Evolutionary conservation across 2,329 filamentous ascomycete species (phyloP), one percentile per base, ranked within the genome.

Genomic region (Penicillium sp.): DNA sequence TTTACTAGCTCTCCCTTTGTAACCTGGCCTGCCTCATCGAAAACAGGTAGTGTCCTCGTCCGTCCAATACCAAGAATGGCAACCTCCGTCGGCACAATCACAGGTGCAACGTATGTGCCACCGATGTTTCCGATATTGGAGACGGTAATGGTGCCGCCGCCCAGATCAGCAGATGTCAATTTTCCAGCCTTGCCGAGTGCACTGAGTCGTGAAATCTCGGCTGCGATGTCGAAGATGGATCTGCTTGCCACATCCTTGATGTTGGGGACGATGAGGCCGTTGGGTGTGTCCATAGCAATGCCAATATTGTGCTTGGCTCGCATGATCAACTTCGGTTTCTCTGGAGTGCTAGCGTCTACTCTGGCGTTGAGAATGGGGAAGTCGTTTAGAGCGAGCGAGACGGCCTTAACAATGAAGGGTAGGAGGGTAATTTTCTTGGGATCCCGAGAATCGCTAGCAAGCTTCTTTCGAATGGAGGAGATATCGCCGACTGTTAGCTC

Each of bases 81-180:
- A 10, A 98, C 90, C 76, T 98, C 93, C 43, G 86, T 89, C 61
- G 92, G 89, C 47, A 96, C 91, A 66, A 99, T 91, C 49, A 99
- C 90, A 1, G 95, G 95, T 29, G 89, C 88, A 47, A 98, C 87
- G 67, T 96, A 96, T 1, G 90, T 95, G 27, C 95, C 95, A 53
- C 95, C 95, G 46, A 99, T 91, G 66, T 87, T 96, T 46, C 95
- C 95, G 66, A 99, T 96, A 73, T 99, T 99, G 67, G 92, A 96
- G 49, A 99, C 86, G 0, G 95, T 97, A 68, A 99, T 93, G 1
- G 95, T 98, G 16, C 92, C 92, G 52, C 92, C 92, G 35, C 82
- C 84, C 61, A 99, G 82, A 74, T 99, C 93, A 19, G 83, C 80
- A 2, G 87, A 83, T 1, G 85, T 80, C 5, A 99, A 83, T 73